Evolutionary conservation across 2,329 filamentous ascomycete genomes (phyloP), one percentile per base, ranked within the genome.

Genomic region (Sclerotinia borealis): DNA sequence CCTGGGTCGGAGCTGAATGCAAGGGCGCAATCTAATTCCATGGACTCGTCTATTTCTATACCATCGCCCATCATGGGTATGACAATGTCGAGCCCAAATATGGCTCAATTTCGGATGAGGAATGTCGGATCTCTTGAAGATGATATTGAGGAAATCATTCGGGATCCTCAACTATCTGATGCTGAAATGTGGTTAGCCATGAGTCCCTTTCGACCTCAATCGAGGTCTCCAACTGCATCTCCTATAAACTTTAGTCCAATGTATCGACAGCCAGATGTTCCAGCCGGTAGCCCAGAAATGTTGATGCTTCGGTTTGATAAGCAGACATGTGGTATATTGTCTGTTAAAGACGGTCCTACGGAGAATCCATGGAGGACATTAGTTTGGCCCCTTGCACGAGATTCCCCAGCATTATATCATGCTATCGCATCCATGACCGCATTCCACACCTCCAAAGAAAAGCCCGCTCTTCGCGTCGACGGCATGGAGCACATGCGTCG

Each of bases 301-400:
- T 76, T 90, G 27, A 81, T 85, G 58, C 73, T 84, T 58, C 81
- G 85, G 31, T 90, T 88, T 69, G 84, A 89, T 70, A 81, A 79
- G 67, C 78, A 86, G 63, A 90, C 87, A 0, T 90, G 87, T 71
- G 86, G 86, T 3, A 88, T 91, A 55, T 77, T 90, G 25, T 90
- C 87, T 0, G 80, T 90, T 59, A 90, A 89, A 71, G 86, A 90
- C 72, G 87, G 87, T 0, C 80, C 81, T 8, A 83, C 80, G 1
- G 88, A 90, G 69, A 91, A 90, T 70, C 87, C 87, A 2, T 91
- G 88, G 88, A 81, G 86, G 34, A 89, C 83, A 7, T 77, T 88
- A 51, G 79, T 91, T n/a, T 89, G 86, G 85, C 87, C 88, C 1
- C 75, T 91, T 54, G 85, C 86, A 3, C 80, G 79, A 68, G 80